These are phyloP conservation scores for Fremontodendron californicum DNA, from an alignment of 345 rosid species.

Conservation along the genomic window DNA sequence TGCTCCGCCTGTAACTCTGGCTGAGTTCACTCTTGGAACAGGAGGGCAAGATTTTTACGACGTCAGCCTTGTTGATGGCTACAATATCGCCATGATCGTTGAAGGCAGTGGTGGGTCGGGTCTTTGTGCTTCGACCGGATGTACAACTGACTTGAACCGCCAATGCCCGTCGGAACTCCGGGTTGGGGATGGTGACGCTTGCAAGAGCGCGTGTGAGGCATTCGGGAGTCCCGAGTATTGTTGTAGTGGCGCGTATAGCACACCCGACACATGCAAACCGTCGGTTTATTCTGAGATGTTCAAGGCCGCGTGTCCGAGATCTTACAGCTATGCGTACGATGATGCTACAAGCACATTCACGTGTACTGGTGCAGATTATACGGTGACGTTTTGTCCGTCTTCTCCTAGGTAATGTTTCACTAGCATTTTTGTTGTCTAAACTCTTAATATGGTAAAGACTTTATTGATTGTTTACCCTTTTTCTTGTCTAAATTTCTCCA, in stretches of 20 bases:
- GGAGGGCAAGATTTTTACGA: conserved; percentile 91
- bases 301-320: conserved; percentile 84
- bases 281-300: conserved; percentile 88
- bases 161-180: conserved; percentile 77
- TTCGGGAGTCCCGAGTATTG: conserved; percentile 92
- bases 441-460: background rate
- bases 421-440: background rate
- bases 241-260: conserved; percentile 89
- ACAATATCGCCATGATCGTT: conserved; percentile 77
- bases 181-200: conserved; percentile 63
- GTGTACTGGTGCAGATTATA: conserved; percentile 80
- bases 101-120: conserved; percentile 83
- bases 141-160: conserved; percentile 65
- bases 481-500: background rate
- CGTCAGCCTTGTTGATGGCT: conserved; percentile 94
- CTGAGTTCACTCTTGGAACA: conserved; percentile 76
- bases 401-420: conserved; percentile 57
- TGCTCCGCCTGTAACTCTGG: conserved; percentile 77
- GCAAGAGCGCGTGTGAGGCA: conserved; percentile 93
- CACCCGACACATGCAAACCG: conserved; percentile 80
- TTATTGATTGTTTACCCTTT: background rate
- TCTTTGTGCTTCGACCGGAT: conserved; percentile 68
- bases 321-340: conserved; percentile 94
- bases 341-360: conserved; percentile 93
- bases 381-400: conserved; percentile 92